Evolutionary conservation across 2,329 filamentous ascomycete species (phyloP), one percentile per base, ranked within the genome.

Genomic region (Pseudogymnoascus sp.): DNA sequence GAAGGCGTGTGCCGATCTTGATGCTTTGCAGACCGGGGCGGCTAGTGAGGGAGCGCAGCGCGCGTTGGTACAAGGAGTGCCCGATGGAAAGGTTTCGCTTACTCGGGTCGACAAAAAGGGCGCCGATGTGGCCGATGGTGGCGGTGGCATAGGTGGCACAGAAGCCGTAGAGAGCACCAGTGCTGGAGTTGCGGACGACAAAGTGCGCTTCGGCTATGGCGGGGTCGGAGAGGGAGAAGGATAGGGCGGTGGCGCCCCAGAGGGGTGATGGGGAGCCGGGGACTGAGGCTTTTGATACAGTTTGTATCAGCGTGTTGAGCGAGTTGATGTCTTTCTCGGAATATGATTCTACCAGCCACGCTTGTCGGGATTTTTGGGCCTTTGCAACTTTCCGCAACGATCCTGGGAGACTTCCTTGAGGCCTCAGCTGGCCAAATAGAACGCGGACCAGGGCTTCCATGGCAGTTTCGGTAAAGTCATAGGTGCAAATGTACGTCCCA

Each of bases 391-490:
- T 92, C 61, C 89, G 85, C 64, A 96, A 81, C 0, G 90, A 92
- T 1, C 92, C 83, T 0, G 83, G 83, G 59, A 86, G 75, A 0
- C 80, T 83, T 0, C 82, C 83, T 28, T 76, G 76, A 0, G 83
- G 82, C 8, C 75, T 73, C 59, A 81, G 79, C 62, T 95, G 89
- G 8, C 92, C 92, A 66, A 92, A 92, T 0, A 96, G 75, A 0
- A 90, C 88, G 61, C 90, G 85, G 15, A 95, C 90, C 3, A 96
- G 76, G 1, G 91, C 89, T 62, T 88, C 85, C 75, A 96, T 83
- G 15, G 92, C 91, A 6, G 89, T 92, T 67, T 96, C 92, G 0
- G 92, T 96, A 68, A 96, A 96, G 74, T 96, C 92, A 71, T 95
- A 96, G 0, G 92, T 96, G 76, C 92, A 96, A 38, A 97, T 81